phyloP scores from a whole-genome alignment of 495 filamentous ascomycete genomes.

The Corynascus novoguineensis region DNA sequence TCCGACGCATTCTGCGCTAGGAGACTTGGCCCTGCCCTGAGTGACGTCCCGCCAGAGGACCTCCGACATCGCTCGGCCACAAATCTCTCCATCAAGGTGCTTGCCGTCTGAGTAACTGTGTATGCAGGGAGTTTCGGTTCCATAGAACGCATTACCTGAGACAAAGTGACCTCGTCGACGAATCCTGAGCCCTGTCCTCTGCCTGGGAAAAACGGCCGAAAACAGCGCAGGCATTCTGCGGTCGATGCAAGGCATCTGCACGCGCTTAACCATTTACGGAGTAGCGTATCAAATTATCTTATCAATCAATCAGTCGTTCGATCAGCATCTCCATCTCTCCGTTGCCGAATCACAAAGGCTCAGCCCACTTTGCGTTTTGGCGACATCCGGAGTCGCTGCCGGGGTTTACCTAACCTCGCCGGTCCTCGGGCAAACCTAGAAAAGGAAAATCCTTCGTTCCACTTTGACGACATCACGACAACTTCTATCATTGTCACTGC shows the following conservation, averaged over 20 bases:
- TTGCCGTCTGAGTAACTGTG: neutral
- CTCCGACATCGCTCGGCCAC: neutral
- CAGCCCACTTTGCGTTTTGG: conserved; percentile 8
- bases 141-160: neutral
- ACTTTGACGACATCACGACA: neutral
- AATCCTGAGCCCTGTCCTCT: no score
- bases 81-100: neutral
- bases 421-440: conserved; percentile 6
- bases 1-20: no score
- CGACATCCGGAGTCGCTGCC: conserved; percentile 18
- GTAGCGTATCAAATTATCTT: conserved; percentile 28
- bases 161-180: no score
- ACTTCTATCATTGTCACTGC: neutral
- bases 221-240: neutral
- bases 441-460: neutral
- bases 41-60: neutral
- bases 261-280: conserved; percentile 11
- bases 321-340: conserved; percentile 18
- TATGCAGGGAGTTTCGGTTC: neutral
- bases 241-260: neutral
- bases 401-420: conserved; percentile 1
- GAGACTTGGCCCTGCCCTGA: no score
- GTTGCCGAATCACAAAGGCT: conserved; percentile 23
- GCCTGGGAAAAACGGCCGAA: no score
- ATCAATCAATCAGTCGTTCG: conserved; percentile 35